phyloP scores from a whole-genome alignment of 2,329 filamentous ascomycete genomes.

The Stromatinia cepivora region DNA sequence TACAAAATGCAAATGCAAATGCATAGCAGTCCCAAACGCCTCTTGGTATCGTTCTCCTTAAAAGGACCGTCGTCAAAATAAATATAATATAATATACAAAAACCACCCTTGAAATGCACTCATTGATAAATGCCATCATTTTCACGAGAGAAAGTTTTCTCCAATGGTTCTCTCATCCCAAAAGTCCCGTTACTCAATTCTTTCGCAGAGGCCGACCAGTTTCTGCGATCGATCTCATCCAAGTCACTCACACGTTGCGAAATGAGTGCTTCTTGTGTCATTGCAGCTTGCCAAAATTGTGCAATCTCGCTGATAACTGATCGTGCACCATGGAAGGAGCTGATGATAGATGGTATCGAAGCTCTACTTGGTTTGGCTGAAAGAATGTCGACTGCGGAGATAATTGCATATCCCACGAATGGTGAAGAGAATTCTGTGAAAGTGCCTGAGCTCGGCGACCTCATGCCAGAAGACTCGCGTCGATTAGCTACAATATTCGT shows the following conservation, averaged over 20 bases:
- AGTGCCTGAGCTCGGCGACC: not conserved
- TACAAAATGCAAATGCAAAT: slow-evolving; percentile 17
- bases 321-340: slow-evolving; percentile 54
- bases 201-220: slow-evolving; percentile 18
- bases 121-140: slow-evolving; percentile 37
- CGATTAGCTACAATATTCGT: slow-evolving; percentile 46
- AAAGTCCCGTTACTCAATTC: slow-evolving; percentile 27
- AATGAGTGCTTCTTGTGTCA: slow-evolving; percentile 45
- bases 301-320: slow-evolving; percentile 57
- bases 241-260: slow-evolving; percentile 32
- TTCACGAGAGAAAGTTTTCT: slow-evolving; percentile 46
- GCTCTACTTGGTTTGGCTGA: slow-evolving; percentile 58
- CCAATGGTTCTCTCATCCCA: slow-evolving; percentile 34
- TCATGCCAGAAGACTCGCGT: slow-evolving; percentile 26
- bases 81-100: slow-evolving; percentile 21
- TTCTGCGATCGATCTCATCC: slow-evolving; percentile 11
- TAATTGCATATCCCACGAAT: slow-evolving; percentile 60
- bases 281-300: slow-evolving; percentile 59
- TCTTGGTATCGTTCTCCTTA: slow-evolving; percentile 20
- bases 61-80: slow-evolving; percentile 15
- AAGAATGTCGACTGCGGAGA: slow-evolving; percentile 66
- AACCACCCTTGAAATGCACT: not conserved
- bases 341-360: slow-evolving; percentile 53
- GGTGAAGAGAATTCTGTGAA: slow-evolving; percentile 52
- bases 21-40: slow-evolving; percentile 11